Evolutionary conservation across 2,329 filamentous ascomycete genomes (phyloP), one percentile per base, ranked within the genome.

Genomic region (Diaporthe nobilis): DNA sequence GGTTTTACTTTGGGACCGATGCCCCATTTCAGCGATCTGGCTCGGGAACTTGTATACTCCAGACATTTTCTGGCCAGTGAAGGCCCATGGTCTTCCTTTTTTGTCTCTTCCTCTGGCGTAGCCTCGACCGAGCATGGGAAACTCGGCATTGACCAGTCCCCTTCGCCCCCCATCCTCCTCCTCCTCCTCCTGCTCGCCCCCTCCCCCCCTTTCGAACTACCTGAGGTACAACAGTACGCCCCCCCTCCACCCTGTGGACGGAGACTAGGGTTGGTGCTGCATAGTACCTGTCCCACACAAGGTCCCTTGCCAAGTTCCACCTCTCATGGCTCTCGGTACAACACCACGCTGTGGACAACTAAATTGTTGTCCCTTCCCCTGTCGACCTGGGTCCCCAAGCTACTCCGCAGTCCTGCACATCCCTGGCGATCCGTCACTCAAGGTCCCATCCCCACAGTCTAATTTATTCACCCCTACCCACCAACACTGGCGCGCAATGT

Each of bases 401-500:
- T 80, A 79, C 79, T 79, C 80, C 79, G 79, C 80, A 80, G 75
- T 61, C 77, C 65, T 57, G 65, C 60, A 39, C 60, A 67, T 51
- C 55, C 77, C 67, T 77, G 77, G 77, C 72, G 78, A 75, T 71
- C 51, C 67, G 63, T 61, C 60, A 78, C 77, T 73, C 78, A 75
- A 77, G 74, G 61, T 74, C 55, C 74, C 77, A 73, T 74, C 76
- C 63, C 75, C 77, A 74, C 75, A 75, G 47, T 74, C 61, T 68
- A 37, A 60, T 71, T 51, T 55, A 63, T 75, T 65, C 49, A 47
- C 53, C 42, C 25, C 39, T 47, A 42, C 42, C 77, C 80, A 81
- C 80, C 80, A 80, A 82, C 82, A 84, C 79, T 80, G 82, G 80
- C 80, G 82, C 79, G 78, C 78, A 77, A 80, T 82, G 82, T 83